A percentile compares a stretch with the other conserved stretches of the same genome.
phyloP scores from a whole-genome alignment of 2,329 filamentous ascomycete genomes.

The Exophiala mesophila region DNA sequence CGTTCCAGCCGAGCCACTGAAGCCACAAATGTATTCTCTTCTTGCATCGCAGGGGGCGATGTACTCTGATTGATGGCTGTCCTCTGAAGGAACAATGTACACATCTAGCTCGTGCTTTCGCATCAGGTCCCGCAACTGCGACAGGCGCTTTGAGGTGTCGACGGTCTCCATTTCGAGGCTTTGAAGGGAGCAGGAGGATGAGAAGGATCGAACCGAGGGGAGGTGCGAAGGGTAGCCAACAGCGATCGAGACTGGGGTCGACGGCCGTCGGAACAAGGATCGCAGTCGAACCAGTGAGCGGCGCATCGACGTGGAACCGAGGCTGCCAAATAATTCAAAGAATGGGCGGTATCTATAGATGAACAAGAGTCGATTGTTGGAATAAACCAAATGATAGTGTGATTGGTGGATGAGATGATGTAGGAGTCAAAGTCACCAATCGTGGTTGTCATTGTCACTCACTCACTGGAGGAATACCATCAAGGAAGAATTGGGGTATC shows the following conservation, averaged over 20 bases:
- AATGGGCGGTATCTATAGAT: background rate
- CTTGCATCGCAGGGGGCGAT: slow-evolving; percentile 93
- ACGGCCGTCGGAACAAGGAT: slow-evolving; percentile 15
- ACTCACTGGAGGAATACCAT: no score
- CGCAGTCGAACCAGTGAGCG: slow-evolving; percentile 21
- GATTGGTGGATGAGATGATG: background rate
- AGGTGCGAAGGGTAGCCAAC: slow-evolving; percentile 11
- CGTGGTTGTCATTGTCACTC: no score
- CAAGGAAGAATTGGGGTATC: no score
- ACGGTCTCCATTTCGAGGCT: slow-evolving; percentile 67
- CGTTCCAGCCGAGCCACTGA: slow-evolving; percentile 90
- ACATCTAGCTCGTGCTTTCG: slow-evolving; percentile 78
- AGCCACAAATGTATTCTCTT: slow-evolving; percentile 87
- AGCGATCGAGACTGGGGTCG: slow-evolving; percentile 6
- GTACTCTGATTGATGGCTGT: slow-evolving; percentile 96
- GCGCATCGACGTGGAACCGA: slow-evolving; percentile 18
- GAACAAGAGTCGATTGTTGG: background rate
- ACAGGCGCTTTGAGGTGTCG: slow-evolving; percentile 71
- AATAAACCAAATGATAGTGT: background rate
- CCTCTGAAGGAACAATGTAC: slow-evolving; percentile 94
- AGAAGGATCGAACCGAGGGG: slow-evolving; percentile 35
- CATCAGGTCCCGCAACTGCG: slow-evolving; percentile 79
- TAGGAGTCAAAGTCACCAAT: no score
- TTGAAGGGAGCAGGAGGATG: slow-evolving; percentile 33
- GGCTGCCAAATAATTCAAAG: background rate